Evolutionary conservation across 768 basidiomycete species (phyloP).

Genomic region (Boletus eberwhitei): DNA sequence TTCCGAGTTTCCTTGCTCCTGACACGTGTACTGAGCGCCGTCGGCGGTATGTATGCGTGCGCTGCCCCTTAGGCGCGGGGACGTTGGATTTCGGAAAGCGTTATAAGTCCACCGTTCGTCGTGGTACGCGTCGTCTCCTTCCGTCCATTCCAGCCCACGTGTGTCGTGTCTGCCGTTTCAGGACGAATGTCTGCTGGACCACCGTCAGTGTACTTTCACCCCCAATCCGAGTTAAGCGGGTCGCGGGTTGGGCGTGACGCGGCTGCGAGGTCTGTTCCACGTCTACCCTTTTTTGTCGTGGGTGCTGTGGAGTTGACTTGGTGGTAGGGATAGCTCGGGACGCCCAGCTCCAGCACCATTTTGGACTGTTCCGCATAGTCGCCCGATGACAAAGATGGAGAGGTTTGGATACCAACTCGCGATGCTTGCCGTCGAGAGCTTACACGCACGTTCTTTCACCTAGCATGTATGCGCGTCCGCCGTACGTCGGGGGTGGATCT

Average conservation of each 20-base stretch:
- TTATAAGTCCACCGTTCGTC: constrained; percentile 5
- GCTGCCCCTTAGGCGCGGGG: background rate
- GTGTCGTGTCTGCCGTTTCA: background rate
- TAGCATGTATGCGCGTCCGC: background rate
- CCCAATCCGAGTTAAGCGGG: background rate
- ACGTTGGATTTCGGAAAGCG: background rate
- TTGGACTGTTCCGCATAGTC: background rate
- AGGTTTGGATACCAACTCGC: background rate
- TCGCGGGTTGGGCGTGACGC: background rate
- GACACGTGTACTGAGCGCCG: constrained; percentile 1
- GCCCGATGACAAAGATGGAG: background rate
- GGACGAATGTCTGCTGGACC: constrained; percentile 7
- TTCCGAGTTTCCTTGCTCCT: constrained; percentile 10
- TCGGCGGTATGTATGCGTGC: constrained; percentile 7
- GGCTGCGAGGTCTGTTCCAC: constrained; percentile 4
- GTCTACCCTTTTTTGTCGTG: background rate
- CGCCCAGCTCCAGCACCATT: background rate
- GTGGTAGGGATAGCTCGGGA: constrained; percentile 4
- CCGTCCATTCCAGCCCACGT: background rate
- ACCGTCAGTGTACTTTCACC: background rate
- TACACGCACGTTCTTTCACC: background rate
- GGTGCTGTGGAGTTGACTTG: background rate
- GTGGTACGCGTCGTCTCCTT: background rate
- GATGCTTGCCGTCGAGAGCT: background rate
- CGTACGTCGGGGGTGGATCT: background rate